phyloP scores from a whole-genome alignment of 352 stramenopile genomes.

The Phytophthora rubi region DNA sequence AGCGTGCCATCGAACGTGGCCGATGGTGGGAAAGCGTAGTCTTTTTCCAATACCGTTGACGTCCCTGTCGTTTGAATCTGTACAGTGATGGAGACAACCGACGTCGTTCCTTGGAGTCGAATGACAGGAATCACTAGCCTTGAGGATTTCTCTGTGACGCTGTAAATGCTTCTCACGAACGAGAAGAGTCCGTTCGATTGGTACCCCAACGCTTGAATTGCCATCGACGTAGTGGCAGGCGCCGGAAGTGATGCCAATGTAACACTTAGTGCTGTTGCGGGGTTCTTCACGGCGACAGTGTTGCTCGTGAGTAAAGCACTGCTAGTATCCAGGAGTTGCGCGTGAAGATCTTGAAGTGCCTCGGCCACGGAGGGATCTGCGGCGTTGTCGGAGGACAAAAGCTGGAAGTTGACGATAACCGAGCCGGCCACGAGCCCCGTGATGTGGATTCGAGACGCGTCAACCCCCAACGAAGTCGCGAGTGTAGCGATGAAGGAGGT shows the following conservation, averaged over 20 bases:
- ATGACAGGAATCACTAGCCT: slow-evolving; percentile 54
- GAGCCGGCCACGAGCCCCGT: slow-evolving; percentile 56
- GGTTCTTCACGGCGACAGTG: slow-evolving; percentile 43
- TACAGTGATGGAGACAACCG: slow-evolving; percentile 51
- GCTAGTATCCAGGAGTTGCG: slow-evolving; percentile 45
- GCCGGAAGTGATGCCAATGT: slow-evolving; percentile 29
- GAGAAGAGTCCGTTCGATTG: slow-evolving; percentile 71
- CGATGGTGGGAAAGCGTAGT: slow-evolving; percentile 45
- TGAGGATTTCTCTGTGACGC: slow-evolving; percentile 59
- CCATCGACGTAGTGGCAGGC: slow-evolving; percentile 21
- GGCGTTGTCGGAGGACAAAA: slow-evolving; percentile 54
- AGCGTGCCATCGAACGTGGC: slow-evolving; percentile 31
- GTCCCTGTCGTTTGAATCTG: slow-evolving; percentile 36
- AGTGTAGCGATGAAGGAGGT: slow-evolving; percentile 42
- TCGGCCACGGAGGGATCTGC: slow-evolving; percentile 61
- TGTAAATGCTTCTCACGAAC: slow-evolving; percentile 59
- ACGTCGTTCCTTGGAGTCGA: slow-evolving; percentile 55
- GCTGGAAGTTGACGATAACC: slow-evolving; percentile 69
- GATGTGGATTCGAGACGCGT: slow-evolving; percentile 58
- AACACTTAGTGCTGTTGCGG: slow-evolving; percentile 40
- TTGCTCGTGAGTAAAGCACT: slow-evolving; percentile 45
- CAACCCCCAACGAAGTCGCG: slow-evolving; percentile 51
- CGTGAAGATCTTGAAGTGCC: slow-evolving; percentile 46
- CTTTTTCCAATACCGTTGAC: slow-evolving; percentile 45
- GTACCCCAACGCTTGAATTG: slow-evolving; percentile 59